A percentile compares a stretch with the other conserved stretches of the same genome.
These are phyloP conservation scores for Corymbia citriodora DNA, from an alignment of 441 rosid genomes.

Conservation along the genomic window DNA sequence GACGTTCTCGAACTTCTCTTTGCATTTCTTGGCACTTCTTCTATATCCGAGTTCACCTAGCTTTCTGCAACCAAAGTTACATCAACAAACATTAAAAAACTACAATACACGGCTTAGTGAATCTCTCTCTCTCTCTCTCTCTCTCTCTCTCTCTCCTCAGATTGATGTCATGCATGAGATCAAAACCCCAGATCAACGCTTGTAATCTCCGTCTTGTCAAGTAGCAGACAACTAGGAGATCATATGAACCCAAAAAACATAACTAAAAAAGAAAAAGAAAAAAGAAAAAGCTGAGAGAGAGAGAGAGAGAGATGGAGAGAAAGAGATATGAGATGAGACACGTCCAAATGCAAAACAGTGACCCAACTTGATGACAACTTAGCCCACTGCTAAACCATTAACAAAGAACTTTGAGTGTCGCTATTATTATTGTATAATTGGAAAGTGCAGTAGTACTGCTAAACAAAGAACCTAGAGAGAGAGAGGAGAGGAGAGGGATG, in stretches of 20 bases:
- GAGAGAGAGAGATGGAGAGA: not conserved
- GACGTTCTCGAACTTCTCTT: constrained; percentile 75
- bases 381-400: not conserved
- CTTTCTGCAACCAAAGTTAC: constrained; percentile 42
- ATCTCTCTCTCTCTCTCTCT: not conserved
- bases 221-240: not conserved
- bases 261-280: not conserved
- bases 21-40: constrained; percentile 67
- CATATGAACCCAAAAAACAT: not conserved
- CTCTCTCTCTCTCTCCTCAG: not conserved
- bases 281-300: not conserved
- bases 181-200: not conserved
- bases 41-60: constrained; percentile 55
- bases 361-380: not conserved
- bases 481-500: not conserved
- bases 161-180: not conserved
- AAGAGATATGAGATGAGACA: not conserved
- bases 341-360: not conserved
- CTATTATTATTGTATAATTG: not conserved
- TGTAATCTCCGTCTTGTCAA: not conserved
- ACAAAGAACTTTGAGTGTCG: not conserved
- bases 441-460: not conserved
- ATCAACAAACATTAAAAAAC: not conserved
- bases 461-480: not conserved
- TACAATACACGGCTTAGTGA: not conserved